A percentile compares a stretch with the other conserved stretches of the same genome.
Conservation (phyloP, 2,329 filamentous ascomycete species). For the Ceratocystiopsis minuta region DNA sequence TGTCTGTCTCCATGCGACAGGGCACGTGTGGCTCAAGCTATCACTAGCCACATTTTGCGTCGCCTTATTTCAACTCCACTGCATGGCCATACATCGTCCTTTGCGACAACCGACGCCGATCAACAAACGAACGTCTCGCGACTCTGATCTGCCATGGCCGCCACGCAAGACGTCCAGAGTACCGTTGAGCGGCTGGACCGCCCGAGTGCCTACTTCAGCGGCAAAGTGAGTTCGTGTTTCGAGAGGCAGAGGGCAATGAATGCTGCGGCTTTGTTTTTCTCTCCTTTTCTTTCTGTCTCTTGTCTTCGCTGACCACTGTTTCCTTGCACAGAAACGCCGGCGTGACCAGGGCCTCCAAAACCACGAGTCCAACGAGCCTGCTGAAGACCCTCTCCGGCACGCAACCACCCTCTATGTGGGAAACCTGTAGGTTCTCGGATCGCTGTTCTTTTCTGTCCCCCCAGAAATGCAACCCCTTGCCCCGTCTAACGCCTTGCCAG, state of each 20-base stretch:
- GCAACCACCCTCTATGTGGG: conserved; percentile 95
- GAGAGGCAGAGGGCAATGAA: background rate
- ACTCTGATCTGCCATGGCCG: conserved; percentile 1
- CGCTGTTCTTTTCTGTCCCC: background rate
- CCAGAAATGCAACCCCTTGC: too few relatives aligned
- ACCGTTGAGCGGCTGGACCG: conserved; percentile 87
- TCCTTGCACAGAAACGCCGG: conserved; percentile 28
- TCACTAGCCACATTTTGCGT: too few relatives aligned
- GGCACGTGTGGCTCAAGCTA: too few relatives aligned
- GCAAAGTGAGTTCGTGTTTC: conserved; percentile 42
- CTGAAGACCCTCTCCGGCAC: conserved; percentile 66
- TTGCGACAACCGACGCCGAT: too few relatives aligned
- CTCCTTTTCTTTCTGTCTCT: background rate
- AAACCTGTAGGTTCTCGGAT: conserved; percentile 58
- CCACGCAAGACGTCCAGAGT: conserved; percentile 24
- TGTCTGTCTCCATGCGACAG: too few relatives aligned
- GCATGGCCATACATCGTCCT: too few relatives aligned
- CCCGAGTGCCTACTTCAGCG: conserved; percentile 83
- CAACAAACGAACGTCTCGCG: too few relatives aligned
- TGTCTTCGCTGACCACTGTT: too few relatives aligned
- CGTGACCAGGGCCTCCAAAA: conserved; percentile 42
- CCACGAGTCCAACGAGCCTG: conserved; percentile 26
- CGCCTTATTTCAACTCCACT: too few relatives aligned
- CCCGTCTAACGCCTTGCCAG: conserved; percentile 23
- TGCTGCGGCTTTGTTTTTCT: background rate